Conservation (phyloP, 2,329 filamentous ascomycete genomes). For the Arthroderma sp. region DNA sequence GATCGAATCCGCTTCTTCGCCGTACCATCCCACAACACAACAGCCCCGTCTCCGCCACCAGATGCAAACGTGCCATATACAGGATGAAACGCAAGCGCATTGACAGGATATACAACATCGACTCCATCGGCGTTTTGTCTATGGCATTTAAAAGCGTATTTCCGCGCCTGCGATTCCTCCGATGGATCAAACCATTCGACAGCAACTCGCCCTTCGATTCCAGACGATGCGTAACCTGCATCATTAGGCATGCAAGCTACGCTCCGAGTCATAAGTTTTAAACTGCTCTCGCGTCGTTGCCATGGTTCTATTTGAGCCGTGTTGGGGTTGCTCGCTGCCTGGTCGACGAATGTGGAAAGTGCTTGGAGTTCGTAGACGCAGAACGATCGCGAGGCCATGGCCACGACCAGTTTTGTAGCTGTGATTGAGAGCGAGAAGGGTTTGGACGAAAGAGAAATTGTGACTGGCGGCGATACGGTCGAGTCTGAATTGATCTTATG, state of each 20-base stretch:
- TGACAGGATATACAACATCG: slow-evolving; percentile 83
- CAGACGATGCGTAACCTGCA: slow-evolving; percentile 79
- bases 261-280: slow-evolving; percentile 91
- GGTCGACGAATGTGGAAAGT: slow-evolving; percentile 42
- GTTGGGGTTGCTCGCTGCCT: slow-evolving; percentile 31
- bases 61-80: slow-evolving; percentile 72
- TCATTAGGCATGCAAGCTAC: slow-evolving; percentile 96
- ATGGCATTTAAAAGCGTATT: slow-evolving; percentile 99
- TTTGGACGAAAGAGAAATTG: slow-evolving; percentile 64
- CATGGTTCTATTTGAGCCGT: slow-evolving; percentile 56
- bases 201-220: slow-evolving; percentile 87
- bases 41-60: slow-evolving; percentile 78
- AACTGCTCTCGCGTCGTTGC: slow-evolving; percentile 83
- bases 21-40: slow-evolving; percentile 86
- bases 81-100: slow-evolving; percentile 79
- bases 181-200: slow-evolving; percentile 97
- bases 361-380: slow-evolving; percentile 82
- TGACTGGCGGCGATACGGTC: slow-evolving; percentile 37
- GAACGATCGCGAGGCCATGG: slow-evolving; percentile 86
- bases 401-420: slow-evolving; percentile 77
- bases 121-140: slow-evolving; percentile 56
- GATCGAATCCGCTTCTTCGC: slow-evolving; percentile 81
- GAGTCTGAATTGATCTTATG: slow-evolving; percentile 48
- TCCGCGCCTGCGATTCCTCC: slow-evolving; percentile 72
- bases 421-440: slow-evolving; percentile 73